Percentiles rank a stretch among this genome's conserved stretches.
Conservation (phyloP, 163 green algal genomes). For the Scenedesmus sp. region DNA sequence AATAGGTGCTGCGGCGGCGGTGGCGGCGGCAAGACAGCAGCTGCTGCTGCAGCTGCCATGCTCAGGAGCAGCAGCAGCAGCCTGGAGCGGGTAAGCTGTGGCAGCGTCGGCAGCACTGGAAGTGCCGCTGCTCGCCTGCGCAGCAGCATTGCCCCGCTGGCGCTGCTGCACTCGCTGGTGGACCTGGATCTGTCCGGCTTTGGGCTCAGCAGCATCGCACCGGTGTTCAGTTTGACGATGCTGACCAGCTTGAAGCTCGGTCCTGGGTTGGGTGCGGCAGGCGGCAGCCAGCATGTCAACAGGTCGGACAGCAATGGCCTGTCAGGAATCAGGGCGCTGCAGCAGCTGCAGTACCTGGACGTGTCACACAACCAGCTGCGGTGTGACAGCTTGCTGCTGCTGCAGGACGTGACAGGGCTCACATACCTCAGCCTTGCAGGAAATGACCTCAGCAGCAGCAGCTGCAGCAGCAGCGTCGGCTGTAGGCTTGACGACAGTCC, state of each 20-base stretch:
- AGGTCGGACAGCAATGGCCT: background rate
- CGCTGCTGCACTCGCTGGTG: background rate
- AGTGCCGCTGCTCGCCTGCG: background rate
- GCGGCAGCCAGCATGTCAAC: background rate
- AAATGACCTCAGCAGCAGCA: conserved; percentile 14
- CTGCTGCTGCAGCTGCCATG: background rate
- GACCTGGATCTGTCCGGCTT: conserved; percentile 10
- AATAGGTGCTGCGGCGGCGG: background rate
- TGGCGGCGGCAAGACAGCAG: background rate
- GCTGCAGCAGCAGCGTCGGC: background rate
- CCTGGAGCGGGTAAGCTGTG: background rate
- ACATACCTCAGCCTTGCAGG: conserved; percentile 1
- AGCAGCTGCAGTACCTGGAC: conserved; percentile 11
- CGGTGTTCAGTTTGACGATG: background rate
- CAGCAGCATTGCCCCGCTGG: background rate
- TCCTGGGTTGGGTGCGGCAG: background rate
- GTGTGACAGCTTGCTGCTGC: background rate
- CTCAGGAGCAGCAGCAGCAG: background rate
- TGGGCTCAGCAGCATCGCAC: background rate
- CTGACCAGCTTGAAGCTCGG: conserved; percentile 32
- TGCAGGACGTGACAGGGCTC: background rate
- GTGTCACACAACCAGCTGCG: background rate
- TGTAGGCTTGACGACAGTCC: background rate
- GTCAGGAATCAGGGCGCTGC: background rate
- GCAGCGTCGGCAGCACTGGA: background rate